Conservation (phyloP, 139 green algal genomes). For the Pseudopediastrum boryanum region DNA sequence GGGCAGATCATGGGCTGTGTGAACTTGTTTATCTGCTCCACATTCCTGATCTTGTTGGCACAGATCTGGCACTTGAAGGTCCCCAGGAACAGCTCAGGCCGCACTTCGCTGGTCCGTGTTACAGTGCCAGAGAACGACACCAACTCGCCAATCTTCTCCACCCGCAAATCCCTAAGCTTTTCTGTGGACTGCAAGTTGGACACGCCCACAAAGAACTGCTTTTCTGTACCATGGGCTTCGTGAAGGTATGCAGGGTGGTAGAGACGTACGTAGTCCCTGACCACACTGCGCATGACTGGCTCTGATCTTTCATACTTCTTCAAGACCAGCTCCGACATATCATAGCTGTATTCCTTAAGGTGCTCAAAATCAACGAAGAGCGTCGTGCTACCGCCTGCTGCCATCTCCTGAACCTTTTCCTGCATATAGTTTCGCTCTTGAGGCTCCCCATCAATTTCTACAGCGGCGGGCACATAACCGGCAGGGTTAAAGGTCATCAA, state of each 20-base stretch:
- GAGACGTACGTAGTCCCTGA: constrained; percentile 78
- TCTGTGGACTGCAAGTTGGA: constrained; percentile 68
- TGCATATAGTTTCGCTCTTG: constrained; percentile 13
- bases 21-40: constrained; percentile 99
- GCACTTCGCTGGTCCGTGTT: constrained; percentile 94
- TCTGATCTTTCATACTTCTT: constrained; percentile 73
- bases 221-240: constrained; percentile 56
- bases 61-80: constrained; percentile 94
- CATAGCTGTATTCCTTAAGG: constrained; percentile 68
- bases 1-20: constrained; percentile 91
- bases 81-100: constrained; percentile 91
- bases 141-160: constrained; percentile 66
- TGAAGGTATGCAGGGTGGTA: constrained; percentile 67
- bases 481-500: constrained; percentile 24
- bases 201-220: constrained; percentile 90
- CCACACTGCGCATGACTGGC: constrained; percentile 69
- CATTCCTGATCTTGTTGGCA: constrained; percentile 59
- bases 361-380: constrained; percentile 85
- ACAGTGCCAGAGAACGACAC: constrained; percentile 84
- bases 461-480: background rate
- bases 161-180: constrained; percentile 56
- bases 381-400: constrained; percentile 52
- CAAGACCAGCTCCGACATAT: constrained; percentile 59
- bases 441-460: constrained; percentile 2
- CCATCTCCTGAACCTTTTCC: constrained; percentile 25